A percentile compares a stretch with the other conserved stretches of the same genome.
Conservation (phyloP, 768 basidiomycete genomes). For the Amanita rimosa region DNA sequence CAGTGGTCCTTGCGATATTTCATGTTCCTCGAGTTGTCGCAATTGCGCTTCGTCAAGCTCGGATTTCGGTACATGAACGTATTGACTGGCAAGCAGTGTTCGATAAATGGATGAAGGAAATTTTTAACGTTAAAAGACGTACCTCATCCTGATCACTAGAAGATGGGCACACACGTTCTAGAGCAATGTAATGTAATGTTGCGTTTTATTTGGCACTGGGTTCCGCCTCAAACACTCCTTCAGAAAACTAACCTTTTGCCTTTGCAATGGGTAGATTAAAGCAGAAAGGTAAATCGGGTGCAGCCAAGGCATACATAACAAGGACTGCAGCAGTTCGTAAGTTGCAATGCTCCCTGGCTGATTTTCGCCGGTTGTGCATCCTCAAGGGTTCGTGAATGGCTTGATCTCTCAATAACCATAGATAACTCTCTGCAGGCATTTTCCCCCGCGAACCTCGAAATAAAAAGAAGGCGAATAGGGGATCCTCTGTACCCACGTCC, state of each 20-base stretch:
- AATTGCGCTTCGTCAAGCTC: conserved; percentile 97
- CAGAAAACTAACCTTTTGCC: no score
- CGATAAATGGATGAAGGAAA: neutral
- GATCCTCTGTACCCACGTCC: conserved; percentile 90
- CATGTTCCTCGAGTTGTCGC: conserved; percentile 92
- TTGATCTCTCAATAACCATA: neutral
- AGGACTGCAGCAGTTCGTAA: conserved; percentile 88
- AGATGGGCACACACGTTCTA: no score
- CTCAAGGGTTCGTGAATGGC: conserved; percentile 64
- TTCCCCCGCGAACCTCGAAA: conserved; percentile 93
- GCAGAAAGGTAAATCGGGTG: conserved; percentile 83
- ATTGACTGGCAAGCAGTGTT: conserved; percentile 53
- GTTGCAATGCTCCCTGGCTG: conserved; percentile 91
- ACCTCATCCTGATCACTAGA: conserved; percentile 29
- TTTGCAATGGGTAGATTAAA: conserved; percentile 60
- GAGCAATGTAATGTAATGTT: conserved; percentile 3
- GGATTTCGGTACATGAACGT: conserved; percentile 91
- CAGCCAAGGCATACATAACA: conserved; percentile 86
- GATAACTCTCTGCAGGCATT: conserved; percentile 49
- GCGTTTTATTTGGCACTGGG: conserved; percentile 16
- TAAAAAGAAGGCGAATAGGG: conserved; percentile 93
- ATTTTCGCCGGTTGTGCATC: conserved; percentile 94
- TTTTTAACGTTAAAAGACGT: conserved; percentile 7
- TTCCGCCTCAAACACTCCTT: neutral
- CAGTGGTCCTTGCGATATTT: conserved; percentile 96